Conservation (phyloP, 2,329 filamentous ascomycete species). For the Epichloe sibirici region DNA sequence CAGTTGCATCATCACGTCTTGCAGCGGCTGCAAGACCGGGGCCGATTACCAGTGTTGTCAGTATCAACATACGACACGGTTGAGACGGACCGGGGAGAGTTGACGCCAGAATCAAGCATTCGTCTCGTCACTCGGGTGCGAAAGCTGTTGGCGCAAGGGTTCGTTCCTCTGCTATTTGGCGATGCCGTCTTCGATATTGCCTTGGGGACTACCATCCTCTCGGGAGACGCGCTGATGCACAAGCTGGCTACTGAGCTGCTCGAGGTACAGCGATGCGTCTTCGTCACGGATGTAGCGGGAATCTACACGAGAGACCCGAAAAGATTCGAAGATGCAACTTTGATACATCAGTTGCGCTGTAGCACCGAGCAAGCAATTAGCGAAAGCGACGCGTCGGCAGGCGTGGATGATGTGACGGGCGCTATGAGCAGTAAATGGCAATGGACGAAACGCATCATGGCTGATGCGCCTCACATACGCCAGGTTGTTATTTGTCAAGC, state of each 20-base stretch:
- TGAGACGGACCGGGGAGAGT: neutral
- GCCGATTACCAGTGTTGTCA: conserved; percentile 1
- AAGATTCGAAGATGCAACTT: neutral
- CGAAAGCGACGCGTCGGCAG: neutral
- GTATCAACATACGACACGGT: conserved; percentile 4
- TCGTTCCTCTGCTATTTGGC: conserved; percentile 3
- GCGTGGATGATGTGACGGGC: conserved; percentile 4
- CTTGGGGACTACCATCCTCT: conserved; percentile 3
- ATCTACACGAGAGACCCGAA: conserved; percentile 4
- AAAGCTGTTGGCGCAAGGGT: neutral
- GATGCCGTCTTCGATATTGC: conserved; percentile 2
- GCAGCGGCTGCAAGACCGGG: neutral
- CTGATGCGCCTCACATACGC: neutral
- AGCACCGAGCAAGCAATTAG: neutral
- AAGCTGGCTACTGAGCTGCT: neutral
- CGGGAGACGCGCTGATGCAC: conserved; percentile 5
- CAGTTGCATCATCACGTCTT: conserved; percentile 2
- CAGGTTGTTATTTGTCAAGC: neutral
- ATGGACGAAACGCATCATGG: conserved; percentile 1
- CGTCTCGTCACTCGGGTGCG: neutral
- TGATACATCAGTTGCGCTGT: neutral
- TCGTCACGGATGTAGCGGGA: conserved; percentile 4
- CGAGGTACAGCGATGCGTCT: conserved; percentile 1
- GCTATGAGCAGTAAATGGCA: conserved; percentile 3
- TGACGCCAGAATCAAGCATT: neutral